Evolutionary conservation across 805 yeast genomes (phyloP).

Genomic region (Spathaspora boniae): DNA sequence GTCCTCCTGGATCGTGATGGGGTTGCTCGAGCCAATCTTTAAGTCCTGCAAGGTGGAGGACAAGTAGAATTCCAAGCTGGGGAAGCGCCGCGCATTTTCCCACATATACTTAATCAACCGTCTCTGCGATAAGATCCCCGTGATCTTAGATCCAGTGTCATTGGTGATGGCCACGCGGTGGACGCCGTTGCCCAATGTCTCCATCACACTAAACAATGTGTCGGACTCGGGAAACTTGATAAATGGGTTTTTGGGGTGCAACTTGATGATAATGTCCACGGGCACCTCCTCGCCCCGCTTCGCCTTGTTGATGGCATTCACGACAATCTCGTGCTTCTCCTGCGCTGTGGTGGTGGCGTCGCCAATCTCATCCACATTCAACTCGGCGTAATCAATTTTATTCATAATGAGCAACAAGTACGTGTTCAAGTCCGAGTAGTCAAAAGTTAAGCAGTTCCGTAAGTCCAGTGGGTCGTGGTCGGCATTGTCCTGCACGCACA

Average conservation of each 20-base stretch:
- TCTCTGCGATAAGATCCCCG: conserved; percentile 89
- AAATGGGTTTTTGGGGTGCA: conserved; percentile 87
- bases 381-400: conserved; percentile 45
- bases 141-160: conserved; percentile 50
- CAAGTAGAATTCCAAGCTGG: conserved; percentile 71
- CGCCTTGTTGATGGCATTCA: conserved; percentile 53
- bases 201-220: conserved; percentile 70
- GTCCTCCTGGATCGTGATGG: conserved; percentile 82
- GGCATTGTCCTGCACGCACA: conserved; percentile 38
- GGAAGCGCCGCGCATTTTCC: conserved; percentile 89
- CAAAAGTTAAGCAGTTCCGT: conserved; percentile 74
- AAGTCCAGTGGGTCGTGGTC: conserved; percentile 51
- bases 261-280: conserved; percentile 78
- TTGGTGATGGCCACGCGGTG: conserved; percentile 85
- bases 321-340: conserved; percentile 38
- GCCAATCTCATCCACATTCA: conserved; percentile 26
- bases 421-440: conserved; percentile 86
- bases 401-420: conserved; percentile 82
- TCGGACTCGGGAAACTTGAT: conserved; percentile 69
- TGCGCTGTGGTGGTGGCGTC: conserved; percentile 22
- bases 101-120: conserved; percentile 80
- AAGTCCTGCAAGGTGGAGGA: conserved; percentile 67
- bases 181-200: conserved; percentile 89
- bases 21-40: conserved; percentile 67
- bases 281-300: conserved; percentile 88